Conservation (phyloP, 768 basidiomycete genomes). For the Auricularia sp. region DNA sequence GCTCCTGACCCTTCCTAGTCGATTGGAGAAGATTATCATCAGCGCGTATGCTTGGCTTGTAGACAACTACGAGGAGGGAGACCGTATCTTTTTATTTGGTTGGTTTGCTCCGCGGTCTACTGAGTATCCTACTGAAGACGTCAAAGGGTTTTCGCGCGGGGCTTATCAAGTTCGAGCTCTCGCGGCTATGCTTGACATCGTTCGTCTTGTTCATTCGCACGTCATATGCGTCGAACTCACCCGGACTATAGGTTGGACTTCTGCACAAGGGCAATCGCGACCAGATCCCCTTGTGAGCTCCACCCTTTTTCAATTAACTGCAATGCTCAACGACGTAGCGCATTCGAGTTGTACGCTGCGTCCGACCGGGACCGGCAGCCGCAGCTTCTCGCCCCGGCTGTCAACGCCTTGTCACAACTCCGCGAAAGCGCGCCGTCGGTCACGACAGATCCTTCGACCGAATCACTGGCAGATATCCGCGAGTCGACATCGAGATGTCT, state of each 20-base stretch:
- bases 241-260: background rate
- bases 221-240: background rate
- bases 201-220: background rate
- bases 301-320: background rate
- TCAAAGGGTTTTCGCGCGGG: conserved; percentile 6
- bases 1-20: conserved; percentile 16
- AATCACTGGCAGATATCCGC: too few relatives aligned
- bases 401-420: too few relatives aligned
- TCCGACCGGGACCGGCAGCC: too few relatives aligned
- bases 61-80: conserved; percentile 29
- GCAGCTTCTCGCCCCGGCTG: too few relatives aligned
- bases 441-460: too few relatives aligned
- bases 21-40: conserved; percentile 26
- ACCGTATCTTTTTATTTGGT: conserved; percentile 35
- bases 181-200: conserved; percentile 3
- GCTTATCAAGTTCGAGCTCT: conserved; percentile 7
- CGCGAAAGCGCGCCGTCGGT: too few relatives aligned
- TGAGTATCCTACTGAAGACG: too few relatives aligned
- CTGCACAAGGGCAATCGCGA: background rate
- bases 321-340: background rate
- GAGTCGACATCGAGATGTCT: too few relatives aligned
- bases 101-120: background rate
- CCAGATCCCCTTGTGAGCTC: background rate
- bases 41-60: conserved; percentile 33
- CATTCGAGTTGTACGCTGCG: background rate